Percentiles rank a stretch among this genome's conserved stretches.
Conservation (phyloP, 1,284 basidiomycete genomes). For the Apiotrichum laibachii region DNA sequence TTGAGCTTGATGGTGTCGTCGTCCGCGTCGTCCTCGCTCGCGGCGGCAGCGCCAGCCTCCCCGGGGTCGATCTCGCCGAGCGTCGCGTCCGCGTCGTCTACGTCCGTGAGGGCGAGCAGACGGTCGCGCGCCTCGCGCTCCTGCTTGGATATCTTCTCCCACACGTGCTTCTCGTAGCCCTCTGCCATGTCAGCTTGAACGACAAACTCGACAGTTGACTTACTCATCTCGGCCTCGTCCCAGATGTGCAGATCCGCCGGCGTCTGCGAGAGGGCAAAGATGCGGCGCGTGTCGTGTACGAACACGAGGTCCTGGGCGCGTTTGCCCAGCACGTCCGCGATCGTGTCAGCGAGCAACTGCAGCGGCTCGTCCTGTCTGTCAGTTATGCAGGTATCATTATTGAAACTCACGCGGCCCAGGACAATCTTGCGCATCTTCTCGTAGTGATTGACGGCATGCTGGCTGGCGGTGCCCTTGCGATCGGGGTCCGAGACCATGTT, state of each 20-base stretch:
- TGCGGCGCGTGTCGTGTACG: constrained; percentile 25
- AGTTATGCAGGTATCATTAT: background rate
- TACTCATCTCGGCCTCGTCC: constrained; percentile 29
- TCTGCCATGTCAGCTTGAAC: constrained; percentile 15
- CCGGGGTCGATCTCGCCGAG: background rate
- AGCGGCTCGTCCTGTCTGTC: constrained; percentile 26
- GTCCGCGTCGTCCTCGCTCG: no score
- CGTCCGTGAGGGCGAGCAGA: background rate
- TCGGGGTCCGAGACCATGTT: constrained; percentile 36
- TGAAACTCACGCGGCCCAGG: constrained; percentile 23
- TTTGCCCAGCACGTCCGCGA: constrained; percentile 27
- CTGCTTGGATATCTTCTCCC: constrained; percentile 24
- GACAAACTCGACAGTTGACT: constrained; percentile 9
- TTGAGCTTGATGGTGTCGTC: background rate
- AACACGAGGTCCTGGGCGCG: constrained; percentile 31
- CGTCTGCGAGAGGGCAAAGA: constrained; percentile 22
- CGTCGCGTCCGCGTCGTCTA: background rate
- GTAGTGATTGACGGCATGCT: constrained; percentile 29
- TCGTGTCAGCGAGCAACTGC: constrained; percentile 12
- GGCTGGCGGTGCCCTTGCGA: constrained; percentile 17
- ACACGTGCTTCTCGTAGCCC: constrained; percentile 34
- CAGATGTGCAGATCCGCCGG: constrained; percentile 29
- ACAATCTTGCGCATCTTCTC: constrained; percentile 27
- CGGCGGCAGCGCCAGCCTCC: no score
- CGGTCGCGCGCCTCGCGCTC: constrained; percentile 4